These are phyloP conservation scores for Hordeum marinum DNA, from an alignment of 176 grass and related monocot species.

Conservation along the genomic window DNA sequence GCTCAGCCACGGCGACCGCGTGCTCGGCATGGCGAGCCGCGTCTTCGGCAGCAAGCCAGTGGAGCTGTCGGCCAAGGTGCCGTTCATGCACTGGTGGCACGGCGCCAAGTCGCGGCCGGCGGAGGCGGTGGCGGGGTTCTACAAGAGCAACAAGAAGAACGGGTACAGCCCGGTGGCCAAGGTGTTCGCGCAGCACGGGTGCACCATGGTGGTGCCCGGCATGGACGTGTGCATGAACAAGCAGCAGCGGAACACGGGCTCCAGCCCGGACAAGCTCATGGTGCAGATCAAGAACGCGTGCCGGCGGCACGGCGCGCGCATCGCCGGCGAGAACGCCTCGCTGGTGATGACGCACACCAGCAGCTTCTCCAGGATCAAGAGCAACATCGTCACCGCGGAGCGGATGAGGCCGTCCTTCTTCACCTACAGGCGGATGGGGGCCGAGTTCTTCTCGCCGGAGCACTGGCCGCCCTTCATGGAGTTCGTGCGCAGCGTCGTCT, in stretches of 20 bases:
- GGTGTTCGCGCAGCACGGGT: conserved; percentile 58
- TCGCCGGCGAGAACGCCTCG: conserved; percentile 78
- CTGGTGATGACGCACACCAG: conserved; percentile 35
- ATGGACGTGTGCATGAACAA: conserved; percentile 65
- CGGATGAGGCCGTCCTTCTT: conserved; percentile 30
- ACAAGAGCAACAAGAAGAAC: conserved; percentile 47
- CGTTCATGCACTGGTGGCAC: conserved; percentile 70
- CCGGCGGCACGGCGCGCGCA: conserved; percentile 32
- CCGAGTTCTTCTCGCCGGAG: conserved; percentile 78
- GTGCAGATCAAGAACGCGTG: conserved; percentile 63
- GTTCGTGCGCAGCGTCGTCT: conserved; percentile 56
- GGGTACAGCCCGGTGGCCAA: conserved; percentile 62
- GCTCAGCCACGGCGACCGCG: conserved; percentile 57
- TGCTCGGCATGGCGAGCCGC: conserved; percentile 43
- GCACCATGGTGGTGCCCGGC: conserved; percentile 61
- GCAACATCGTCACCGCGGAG: conserved; percentile 45
- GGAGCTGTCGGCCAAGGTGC: conserved; percentile 70
- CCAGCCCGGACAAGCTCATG: conserved; percentile 54
- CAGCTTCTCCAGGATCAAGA: conserved; percentile 46
- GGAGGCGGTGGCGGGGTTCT: conserved; percentile 69
- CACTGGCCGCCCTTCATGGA: conserved; percentile 80
- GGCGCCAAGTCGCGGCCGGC: conserved; percentile 55
- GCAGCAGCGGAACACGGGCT: conserved; percentile 36
- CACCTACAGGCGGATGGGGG: conserved; percentile 70
- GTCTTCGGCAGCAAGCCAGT: conserved; percentile 50